These are phyloP conservation scores for Peribolospora baueri DNA, from an alignment of 768 basidiomycete species.

Conservation along the genomic window DNA sequence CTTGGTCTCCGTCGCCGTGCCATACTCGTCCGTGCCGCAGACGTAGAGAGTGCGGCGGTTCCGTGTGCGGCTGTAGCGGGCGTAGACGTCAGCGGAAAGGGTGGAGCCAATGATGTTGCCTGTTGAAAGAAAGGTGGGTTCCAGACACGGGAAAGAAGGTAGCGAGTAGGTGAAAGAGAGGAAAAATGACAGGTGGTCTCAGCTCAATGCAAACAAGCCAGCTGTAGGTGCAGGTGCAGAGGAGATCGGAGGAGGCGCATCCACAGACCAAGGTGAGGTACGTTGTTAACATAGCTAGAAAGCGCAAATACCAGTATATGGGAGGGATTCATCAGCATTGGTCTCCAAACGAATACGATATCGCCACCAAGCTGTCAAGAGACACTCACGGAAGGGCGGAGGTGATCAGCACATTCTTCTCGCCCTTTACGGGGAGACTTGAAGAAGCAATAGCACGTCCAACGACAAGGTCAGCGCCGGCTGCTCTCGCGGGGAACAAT, in stretches of 20 bases:
- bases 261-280: conserved; percentile 11
- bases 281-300: conserved; percentile 23
- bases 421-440: conserved; percentile 58
- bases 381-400: conserved; percentile 50
- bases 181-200: no score
- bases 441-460: no score
- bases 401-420: conserved; percentile 71
- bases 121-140: conserved; percentile 7
- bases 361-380: background rate
- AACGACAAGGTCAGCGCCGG: background rate
- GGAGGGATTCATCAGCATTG: no score
- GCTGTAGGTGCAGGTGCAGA: background rate
- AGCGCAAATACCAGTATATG: no score
- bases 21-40: conserved; percentile 97
- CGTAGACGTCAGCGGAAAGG: conserved; percentile 88
- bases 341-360: no score
- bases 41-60: conserved; percentile 80
- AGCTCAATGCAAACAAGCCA: background rate
- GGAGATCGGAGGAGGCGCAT: background rate
- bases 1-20: conserved; percentile 97
- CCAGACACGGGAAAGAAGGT: no score
- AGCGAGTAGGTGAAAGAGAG: no score
- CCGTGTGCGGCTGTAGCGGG: conserved; percentile 51
- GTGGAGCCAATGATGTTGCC: conserved; percentile 89
- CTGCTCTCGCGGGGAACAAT: background rate